Evolutionary conservation across 1,284 basidiomycete species (phyloP), one percentile per base, ranked within the genome.

Genomic region (Neonothopanus nambi): DNA sequence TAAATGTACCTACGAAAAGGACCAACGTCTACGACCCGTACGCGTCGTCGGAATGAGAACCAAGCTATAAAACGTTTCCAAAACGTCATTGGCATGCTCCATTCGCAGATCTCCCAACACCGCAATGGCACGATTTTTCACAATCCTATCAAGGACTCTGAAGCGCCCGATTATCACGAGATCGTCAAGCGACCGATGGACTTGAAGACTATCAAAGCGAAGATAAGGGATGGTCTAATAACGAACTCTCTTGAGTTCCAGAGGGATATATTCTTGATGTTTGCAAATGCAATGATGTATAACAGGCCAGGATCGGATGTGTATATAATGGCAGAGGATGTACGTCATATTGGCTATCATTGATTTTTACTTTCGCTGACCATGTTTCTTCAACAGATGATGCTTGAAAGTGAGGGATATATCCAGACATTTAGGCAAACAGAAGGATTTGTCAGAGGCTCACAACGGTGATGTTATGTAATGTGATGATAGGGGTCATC

Each of bases 221-320:
- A 81, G 57, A 85, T 97, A 59, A 89, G 89, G 64, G 91, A 94
- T 62, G 93, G 93, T 0, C 63, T 81, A 2, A 91, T 96, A 44
- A 74, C 79, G 4, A 92, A 82, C 57, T 89, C 91, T 2, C 78
- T 87, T 37, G 93, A 97, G 67, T 95, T 91, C 64, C 89, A 94
- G 67, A 78, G 93, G 57, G 95, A 97, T 63, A 84, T 96, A 6
- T 89, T 85, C 64, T 75, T 97, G 55, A 93, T 98, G 87, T 95
- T 96, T 69, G 91, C 93, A 33, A 98, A 98, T 65, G 93, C 95
- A 12, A 88, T 95, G 80, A 93, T 97, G 89, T 98, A 93, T 69
- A 98, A 98, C 61, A 78, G 86, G 39, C 88, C 89, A 1, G 86
- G 84, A 4, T 89, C 87, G 20, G 89, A 92, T 65, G 88, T 96